Base-by-base conservation (phyloP, 768 basidiomycete genomes). In the Collybia sordida region DNA sequence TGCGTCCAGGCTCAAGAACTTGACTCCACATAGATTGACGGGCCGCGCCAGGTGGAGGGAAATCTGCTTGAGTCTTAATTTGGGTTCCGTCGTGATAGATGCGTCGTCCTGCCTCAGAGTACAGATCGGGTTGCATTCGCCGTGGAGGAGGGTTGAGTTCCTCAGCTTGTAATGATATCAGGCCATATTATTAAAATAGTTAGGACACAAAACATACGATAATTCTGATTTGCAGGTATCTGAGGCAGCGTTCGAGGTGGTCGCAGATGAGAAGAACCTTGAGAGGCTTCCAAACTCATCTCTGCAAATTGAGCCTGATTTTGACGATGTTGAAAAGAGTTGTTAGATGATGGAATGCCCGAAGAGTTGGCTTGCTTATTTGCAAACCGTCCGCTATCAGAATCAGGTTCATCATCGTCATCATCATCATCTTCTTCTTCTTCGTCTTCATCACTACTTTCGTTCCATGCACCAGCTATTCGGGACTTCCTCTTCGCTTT, bases 11-110 rank as follows among this genome's bases (percentile, higher is more conserved):
- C 50, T 95, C 90, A 54, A 95, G 82, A 40, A 89, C 90, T 64
- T 91, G 86, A 60, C 88, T 93, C 95, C 94, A 98, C 49, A 95
- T 78, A 42, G 72, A 81, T 48, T 89, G 86, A 38, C 88, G 80
- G 23, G 81, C 70, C 39, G 81, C 68, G 45, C 79, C 78, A 27
- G 72, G 76, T 19, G 75, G 72, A 28, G 80, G 77, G 50, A 75
- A 69, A 5, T 84, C 81, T 17, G 82, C 73, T 50, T 85, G 83
- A 14, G 74, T 75, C 15, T 79, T 81, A 28, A 77, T 65, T 51
- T 74, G 78, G 19, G 68, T 71, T 39, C 73, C 80, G 21, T 86
- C 85, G 50, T 81, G 77, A 55, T 79, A 75, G 2, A 81, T 80
- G 42, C 81, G 82, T 52, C 79, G 65, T 27, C 64, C 68, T 39